Conservation (phyloP, 1,284 basidiomycete genomes). For the Rhodotorula sp. region DNA sequence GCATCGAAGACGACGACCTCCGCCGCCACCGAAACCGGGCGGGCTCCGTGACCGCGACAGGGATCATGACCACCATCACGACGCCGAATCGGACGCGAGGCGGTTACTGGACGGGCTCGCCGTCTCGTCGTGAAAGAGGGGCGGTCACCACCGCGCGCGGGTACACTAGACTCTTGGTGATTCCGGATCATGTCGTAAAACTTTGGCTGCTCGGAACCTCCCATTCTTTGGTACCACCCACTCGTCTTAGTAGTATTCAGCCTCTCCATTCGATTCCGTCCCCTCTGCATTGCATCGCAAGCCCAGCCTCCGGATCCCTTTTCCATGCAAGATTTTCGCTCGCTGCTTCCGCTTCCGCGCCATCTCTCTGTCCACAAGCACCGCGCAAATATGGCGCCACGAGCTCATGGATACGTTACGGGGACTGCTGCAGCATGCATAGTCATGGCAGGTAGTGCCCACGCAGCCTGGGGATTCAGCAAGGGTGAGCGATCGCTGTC, state of each 20-base stretch:
- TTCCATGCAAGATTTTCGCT: too few species aligned
- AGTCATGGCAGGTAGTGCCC: not conserved
- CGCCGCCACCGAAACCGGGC: slow-evolving; percentile 1
- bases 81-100: not conserved
- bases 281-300: too few species aligned
- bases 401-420: not conserved
- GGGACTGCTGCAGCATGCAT: slow-evolving; percentile 8
- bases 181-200: too few species aligned
- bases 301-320: too few species aligned
- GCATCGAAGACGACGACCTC: not conserved
- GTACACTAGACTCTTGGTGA: too few species aligned
- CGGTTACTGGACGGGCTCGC: not conserved
- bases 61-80: not conserved
- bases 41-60: not conserved
- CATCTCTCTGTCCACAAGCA: too few species aligned
- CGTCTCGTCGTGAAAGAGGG: not conserved
- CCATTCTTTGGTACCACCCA: too few species aligned
- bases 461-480: slow-evolving; percentile 2
- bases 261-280: too few species aligned
- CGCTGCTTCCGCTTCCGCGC: not conserved
- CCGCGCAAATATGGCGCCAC: not conserved
- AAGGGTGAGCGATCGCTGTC: not conserved
- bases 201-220: too few species aligned
- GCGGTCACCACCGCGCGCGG: too few species aligned
- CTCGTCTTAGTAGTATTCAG: too few species aligned